Percentiles rank a stretch among this genome's conserved stretches.
phyloP scores from a whole-genome alignment of 306 rosid genomes.

The Oxytropis ochrocephala region DNA sequence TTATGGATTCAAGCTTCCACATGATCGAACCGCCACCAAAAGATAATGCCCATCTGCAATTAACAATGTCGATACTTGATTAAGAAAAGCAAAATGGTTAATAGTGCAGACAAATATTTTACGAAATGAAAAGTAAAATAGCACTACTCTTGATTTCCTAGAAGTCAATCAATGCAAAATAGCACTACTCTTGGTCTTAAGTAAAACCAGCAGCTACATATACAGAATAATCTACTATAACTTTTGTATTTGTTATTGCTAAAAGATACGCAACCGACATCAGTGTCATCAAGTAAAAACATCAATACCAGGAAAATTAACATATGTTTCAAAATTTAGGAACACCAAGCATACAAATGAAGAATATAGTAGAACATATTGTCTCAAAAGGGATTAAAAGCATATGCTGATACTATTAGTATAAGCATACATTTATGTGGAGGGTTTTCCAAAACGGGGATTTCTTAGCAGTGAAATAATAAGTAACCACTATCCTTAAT shows the following conservation, averaged over 20 bases:
- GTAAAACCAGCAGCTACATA: neutral
- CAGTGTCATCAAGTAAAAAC: neutral
- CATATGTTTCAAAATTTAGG: neutral
- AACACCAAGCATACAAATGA: neutral
- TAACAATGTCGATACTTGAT: conserved; percentile 5
- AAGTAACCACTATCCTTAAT: neutral
- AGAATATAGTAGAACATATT: neutral
- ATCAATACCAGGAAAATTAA: neutral
- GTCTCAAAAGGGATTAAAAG: neutral
- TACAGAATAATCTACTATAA: neutral
- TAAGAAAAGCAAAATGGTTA: conserved; percentile 4
- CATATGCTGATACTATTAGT: neutral
- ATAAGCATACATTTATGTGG: neutral
- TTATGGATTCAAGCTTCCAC: conserved; percentile 22
- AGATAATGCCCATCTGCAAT: conserved; percentile 29
- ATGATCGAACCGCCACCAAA: neutral
- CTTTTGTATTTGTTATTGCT: neutral
- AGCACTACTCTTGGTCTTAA: neutral
- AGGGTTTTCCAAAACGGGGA: neutral
- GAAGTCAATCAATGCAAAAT: neutral
- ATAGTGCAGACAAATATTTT: neutral
- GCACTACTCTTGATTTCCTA: neutral
- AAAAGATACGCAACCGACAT: neutral
- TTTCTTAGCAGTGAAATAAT: neutral
- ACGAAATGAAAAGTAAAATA: neutral